Conservation (phyloP, 805 yeast species). For the Metschnikowia peoriensis region DNA sequence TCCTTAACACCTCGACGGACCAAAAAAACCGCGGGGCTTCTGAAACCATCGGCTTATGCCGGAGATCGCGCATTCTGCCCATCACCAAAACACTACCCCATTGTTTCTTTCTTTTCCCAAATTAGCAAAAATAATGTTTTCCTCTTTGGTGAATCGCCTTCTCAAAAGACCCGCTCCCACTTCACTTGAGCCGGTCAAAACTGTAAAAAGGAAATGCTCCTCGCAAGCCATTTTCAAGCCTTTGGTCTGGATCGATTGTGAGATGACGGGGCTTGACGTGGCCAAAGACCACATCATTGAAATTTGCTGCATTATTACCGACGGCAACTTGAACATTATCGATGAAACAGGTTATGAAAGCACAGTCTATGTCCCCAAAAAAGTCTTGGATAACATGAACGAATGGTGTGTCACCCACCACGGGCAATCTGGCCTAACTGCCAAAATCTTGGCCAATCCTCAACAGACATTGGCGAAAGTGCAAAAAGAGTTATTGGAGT, state of each 20-base stretch:
- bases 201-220: slow-evolving; percentile 12
- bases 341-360: slow-evolving; percentile 77
- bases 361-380: slow-evolving; percentile 67
- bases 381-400: slow-evolving; percentile 67
- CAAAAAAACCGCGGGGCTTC: not conserved
- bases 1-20: not conserved
- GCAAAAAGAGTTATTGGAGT: slow-evolving; percentile 60
- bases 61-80: slow-evolving; percentile 3
- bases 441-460: slow-evolving; percentile 58
- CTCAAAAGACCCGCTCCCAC: slow-evolving; percentile 11
- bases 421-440: slow-evolving; percentile 70
- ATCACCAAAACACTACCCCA: not conserved
- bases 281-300: slow-evolving; percentile 81
- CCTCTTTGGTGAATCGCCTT: slow-evolving; percentile 11
- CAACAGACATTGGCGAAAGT: slow-evolving; percentile 57
- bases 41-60: not conserved
- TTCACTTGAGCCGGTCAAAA: slow-evolving; percentile 10
- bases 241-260: slow-evolving; percentile 96
- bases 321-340: slow-evolving; percentile 68
- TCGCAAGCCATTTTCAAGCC: slow-evolving; percentile 25
- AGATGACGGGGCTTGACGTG: slow-evolving; percentile 95
- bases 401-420: slow-evolving; percentile 89
- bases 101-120: not conserved
- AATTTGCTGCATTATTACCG: slow-evolving; percentile 87
- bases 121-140: slow-evolving; percentile 9